Percentiles rank a stretch among this genome's conserved stretches.
Conservation (phyloP, 352 stramenopile genomes). For the Globisporangium acanthophoron region DNA sequence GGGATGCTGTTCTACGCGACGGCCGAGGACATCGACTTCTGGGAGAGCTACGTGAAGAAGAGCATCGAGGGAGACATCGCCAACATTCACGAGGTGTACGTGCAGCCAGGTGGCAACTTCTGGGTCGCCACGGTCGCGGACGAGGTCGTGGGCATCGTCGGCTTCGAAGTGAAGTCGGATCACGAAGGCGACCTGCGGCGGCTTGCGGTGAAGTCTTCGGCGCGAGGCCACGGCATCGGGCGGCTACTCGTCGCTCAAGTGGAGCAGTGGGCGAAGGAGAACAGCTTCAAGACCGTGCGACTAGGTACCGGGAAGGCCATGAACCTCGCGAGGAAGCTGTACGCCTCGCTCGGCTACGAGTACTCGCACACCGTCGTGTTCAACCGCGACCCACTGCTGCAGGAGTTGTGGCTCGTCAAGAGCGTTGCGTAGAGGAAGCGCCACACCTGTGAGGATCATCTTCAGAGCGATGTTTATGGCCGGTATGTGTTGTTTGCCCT, state of each 20-base stretch:
- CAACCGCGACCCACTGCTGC: constrained; percentile 2
- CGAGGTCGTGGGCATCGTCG: constrained; percentile 14
- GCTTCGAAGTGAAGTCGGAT: constrained; percentile 14
- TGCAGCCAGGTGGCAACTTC: constrained; percentile 32
- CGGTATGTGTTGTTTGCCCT: too few relatives aligned
- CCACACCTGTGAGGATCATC: too few relatives aligned
- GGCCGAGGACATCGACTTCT: constrained; percentile 14
- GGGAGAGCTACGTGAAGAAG: constrained; percentile 25
- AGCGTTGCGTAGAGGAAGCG: neutral
- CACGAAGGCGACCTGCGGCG: constrained; percentile 22
- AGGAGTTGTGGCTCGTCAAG: constrained; percentile 3
- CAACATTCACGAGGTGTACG: constrained; percentile 29
- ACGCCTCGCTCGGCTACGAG: constrained; percentile 10
- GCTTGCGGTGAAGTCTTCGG: constrained; percentile 17
- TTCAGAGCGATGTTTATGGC: too few relatives aligned
- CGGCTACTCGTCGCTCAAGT: constrained; percentile 16
- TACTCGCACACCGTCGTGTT: constrained; percentile 4
- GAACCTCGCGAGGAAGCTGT: constrained; percentile 7
- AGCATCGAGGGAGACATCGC: constrained; percentile 29
- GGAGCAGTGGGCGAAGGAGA: constrained; percentile 13
- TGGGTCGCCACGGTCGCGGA: constrained; percentile 24
- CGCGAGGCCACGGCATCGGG: constrained; percentile 19
- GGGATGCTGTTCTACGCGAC: constrained; percentile 34
- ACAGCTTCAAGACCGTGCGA: constrained; percentile 10
- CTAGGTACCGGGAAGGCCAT: constrained; percentile 16